phyloP scores from a whole-genome alignment of 768 basidiomycete genomes.

The Lactifluus echinatus region DNA sequence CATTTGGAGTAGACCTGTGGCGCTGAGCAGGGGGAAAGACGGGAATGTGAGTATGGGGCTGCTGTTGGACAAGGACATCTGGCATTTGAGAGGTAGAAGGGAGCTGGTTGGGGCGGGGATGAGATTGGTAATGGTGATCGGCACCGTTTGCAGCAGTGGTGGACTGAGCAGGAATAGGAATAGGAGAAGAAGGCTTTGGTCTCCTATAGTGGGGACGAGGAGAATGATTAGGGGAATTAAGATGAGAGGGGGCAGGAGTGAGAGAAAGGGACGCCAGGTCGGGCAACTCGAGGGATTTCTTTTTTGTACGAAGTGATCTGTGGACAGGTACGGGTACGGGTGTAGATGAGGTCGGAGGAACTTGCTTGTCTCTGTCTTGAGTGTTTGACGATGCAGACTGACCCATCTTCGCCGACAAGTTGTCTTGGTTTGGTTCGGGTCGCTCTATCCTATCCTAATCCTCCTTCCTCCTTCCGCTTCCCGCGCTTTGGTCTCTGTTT shows the following conservation, averaged over 20 bases:
- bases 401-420: conserved; percentile 12
- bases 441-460: neutral
- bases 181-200: conserved; percentile 38
- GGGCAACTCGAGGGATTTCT: conserved; percentile 67
- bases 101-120: conserved; percentile 15
- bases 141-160: conserved; percentile 22
- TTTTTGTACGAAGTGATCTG: conserved; percentile 55
- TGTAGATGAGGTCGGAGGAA: too few relatives aligned
- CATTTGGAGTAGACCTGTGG: conserved; percentile 24
- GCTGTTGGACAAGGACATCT: conserved; percentile 34
- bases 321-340: conserved; percentile 36
- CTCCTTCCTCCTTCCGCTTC: neutral
- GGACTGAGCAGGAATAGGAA: conserved; percentile 35
- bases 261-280: conserved; percentile 52
- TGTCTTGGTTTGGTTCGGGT: neutral
- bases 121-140: conserved; percentile 17
- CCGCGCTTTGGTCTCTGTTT: too few relatives aligned
- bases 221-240: conserved; percentile 32
- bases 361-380: conserved; percentile 16
- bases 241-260: conserved; percentile 34
- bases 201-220: conserved; percentile 36
- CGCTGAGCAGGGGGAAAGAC: conserved; percentile 23
- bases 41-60: conserved; percentile 37
- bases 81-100: conserved; percentile 29
- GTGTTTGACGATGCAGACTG: conserved; percentile 16